phyloP scores from a whole-genome alignment of 129 eudicot genomes.

The carrot (Daucus carota) region DH1_v3.0 NC_030381.2:46547501-46548000 shows the following conservation, averaged over 20 bases:
- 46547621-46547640: constrained; percentile 95
- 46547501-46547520: constrained; percentile 35
- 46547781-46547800: constrained; percentile 98
- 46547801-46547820: constrained; percentile 12
- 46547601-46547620: constrained; percentile 96
- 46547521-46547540: constrained; percentile 34
- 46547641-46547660: constrained; percentile 99
- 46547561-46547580: constrained; percentile 90
- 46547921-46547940: background rate
- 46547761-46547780: constrained; percentile 73
- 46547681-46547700: constrained; percentile 14
- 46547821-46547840: background rate
- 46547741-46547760: constrained; percentile 99
- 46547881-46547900: background rate
- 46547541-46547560: constrained; percentile 94
- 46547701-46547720: constrained; percentile 4
- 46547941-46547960: background rate
- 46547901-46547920: background rate
- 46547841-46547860: background rate
- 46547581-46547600: constrained; percentile 92
- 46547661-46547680: constrained; percentile 28
- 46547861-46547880: background rate
- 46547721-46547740: constrained; percentile 6
- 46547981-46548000: constrained; percentile 26
- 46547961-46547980: background rate